Evolutionary conservation across 176 grass and related monocot genomes (phyloP).

Genomic region (Paspalum vaginatum): DNA sequence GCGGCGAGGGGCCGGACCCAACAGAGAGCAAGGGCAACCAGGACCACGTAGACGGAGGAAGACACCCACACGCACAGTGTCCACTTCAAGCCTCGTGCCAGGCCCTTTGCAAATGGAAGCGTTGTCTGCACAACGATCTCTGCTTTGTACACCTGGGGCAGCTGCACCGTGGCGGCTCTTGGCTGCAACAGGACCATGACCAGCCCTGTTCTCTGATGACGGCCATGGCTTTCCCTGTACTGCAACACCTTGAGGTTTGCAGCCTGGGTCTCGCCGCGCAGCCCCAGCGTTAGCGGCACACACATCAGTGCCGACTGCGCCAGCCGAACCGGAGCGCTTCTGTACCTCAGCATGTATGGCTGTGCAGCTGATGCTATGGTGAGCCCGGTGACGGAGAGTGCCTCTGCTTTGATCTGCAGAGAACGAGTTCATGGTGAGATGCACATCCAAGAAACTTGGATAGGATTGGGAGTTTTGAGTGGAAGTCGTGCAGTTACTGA

Average conservation of each 20-base stretch:
- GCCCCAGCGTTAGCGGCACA: conserved; percentile 33
- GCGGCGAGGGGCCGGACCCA: neutral
- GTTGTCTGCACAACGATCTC: conserved; percentile 39
- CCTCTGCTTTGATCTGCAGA: conserved; percentile 44
- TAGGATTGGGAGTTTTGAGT: neutral
- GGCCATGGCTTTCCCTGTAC: conserved; percentile 41
- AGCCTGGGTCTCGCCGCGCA: conserved; percentile 40
- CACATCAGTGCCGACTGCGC: conserved; percentile 22
- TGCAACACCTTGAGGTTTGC: conserved; percentile 23
- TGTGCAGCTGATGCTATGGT: conserved; percentile 26
- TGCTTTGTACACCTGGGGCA: conserved; percentile 45
- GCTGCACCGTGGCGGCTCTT: conserved; percentile 23
- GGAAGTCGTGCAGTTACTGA: neutral
- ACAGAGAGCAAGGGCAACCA: neutral
- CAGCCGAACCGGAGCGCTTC: conserved; percentile 35
- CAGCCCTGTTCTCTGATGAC: conserved; percentile 26
- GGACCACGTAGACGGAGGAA: neutral
- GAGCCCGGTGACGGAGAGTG: conserved; percentile 14
- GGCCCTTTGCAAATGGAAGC: conserved; percentile 37
- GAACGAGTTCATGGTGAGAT: neutral
- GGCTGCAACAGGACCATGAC: conserved; percentile 44
- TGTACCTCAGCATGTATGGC: conserved; percentile 50
- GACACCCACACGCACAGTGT: conserved; percentile 49
- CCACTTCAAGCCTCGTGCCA: conserved; percentile 33
- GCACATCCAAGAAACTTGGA: no score